A percentile compares a stretch with the other conserved stretches of the same genome.
These are phyloP conservation scores for Vitis hybrid DNA, from an alignment of 177 flowering plant genomes.

Conservation along the genomic window DNA sequence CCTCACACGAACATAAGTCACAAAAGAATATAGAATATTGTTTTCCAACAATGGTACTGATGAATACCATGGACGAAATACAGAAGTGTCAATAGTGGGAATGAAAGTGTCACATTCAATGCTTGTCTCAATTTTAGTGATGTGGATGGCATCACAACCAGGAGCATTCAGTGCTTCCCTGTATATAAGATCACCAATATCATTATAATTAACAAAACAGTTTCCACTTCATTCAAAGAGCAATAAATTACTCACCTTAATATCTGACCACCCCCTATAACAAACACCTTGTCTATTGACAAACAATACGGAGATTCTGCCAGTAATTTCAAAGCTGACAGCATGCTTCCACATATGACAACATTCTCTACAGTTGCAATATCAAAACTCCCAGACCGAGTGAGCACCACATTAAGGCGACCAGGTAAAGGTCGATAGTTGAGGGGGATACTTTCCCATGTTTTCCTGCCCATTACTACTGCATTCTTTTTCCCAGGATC, in stretches of 20 bases:
- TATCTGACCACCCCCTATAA: constrained; percentile 76
- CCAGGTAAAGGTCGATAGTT: constrained; percentile 59
- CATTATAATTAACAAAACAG: not conserved
- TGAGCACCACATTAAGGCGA: constrained; percentile 69
- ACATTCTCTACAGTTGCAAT: constrained; percentile 59
- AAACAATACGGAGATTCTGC: constrained; percentile 55
- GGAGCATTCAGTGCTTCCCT: constrained; percentile 73
- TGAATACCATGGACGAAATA: constrained; percentile 68
- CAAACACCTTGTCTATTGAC: constrained; percentile 64
- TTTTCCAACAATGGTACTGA: constrained; percentile 63
- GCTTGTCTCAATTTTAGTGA: constrained; percentile 63
- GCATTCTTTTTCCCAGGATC: constrained; percentile 71
- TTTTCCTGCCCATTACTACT: constrained; percentile 76
- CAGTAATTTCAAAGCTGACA: constrained; percentile 58
- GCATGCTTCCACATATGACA: constrained; percentile 58
- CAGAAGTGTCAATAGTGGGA: constrained; percentile 53
- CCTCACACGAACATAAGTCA: constrained; percentile 66
- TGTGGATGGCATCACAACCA: constrained; percentile 73
- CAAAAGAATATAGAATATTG: constrained; percentile 47
- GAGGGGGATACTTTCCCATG: constrained; percentile 77
- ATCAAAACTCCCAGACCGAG: constrained; percentile 62
- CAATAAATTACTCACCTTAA: constrained; percentile 38
- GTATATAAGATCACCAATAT: constrained; percentile 15
- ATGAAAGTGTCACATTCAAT: constrained; percentile 79
- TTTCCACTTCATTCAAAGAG: not conserved